Evolutionary conservation across 192 early-diverging fungal species (phyloP).

Genomic region (Coemansia reversa): DNA sequence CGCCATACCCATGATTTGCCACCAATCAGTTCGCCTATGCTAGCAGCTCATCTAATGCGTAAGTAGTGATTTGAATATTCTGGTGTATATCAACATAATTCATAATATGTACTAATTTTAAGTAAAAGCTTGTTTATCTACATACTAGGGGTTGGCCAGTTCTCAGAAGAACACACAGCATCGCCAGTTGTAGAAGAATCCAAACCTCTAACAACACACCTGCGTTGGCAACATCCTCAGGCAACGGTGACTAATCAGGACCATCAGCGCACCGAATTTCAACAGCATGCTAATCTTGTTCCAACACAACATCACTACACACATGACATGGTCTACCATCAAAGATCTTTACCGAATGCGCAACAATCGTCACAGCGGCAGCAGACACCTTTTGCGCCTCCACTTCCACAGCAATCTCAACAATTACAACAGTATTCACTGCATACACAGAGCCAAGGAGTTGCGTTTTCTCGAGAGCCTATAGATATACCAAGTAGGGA

Average conservation of each 20-base stretch:
- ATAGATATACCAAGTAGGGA: neutral
- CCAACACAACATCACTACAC: conserved; percentile 13
- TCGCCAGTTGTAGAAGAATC: conserved; percentile 35
- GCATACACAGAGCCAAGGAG: conserved; percentile 5
- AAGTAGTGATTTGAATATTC: conserved; percentile 9
- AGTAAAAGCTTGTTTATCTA: neutral
- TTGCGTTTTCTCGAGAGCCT: conserved; percentile 23
- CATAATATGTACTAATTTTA: neutral
- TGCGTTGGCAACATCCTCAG: conserved; percentile 27
- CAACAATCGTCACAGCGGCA: neutral
- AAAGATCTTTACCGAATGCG: conserved; percentile 11
- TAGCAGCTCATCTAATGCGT: conserved; percentile 28
- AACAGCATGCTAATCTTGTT: conserved; percentile 11
- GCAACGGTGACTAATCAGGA: neutral
- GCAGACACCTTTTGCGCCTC: neutral
- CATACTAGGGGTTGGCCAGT: conserved; percentile 17
- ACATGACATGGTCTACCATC: conserved; percentile 13
- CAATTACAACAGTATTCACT: conserved; percentile 3
- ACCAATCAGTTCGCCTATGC: conserved; percentile 41
- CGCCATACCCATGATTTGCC: conserved; percentile 35
- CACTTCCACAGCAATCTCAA: neutral
- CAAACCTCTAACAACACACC: conserved; percentile 39
- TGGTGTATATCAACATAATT: neutral
- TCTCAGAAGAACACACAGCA: conserved; percentile 21
- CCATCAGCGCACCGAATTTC: conserved; percentile 9